phyloP scores from a whole-genome alignment of 805 yeast genomes.

The Candida andamanensis region DNA sequence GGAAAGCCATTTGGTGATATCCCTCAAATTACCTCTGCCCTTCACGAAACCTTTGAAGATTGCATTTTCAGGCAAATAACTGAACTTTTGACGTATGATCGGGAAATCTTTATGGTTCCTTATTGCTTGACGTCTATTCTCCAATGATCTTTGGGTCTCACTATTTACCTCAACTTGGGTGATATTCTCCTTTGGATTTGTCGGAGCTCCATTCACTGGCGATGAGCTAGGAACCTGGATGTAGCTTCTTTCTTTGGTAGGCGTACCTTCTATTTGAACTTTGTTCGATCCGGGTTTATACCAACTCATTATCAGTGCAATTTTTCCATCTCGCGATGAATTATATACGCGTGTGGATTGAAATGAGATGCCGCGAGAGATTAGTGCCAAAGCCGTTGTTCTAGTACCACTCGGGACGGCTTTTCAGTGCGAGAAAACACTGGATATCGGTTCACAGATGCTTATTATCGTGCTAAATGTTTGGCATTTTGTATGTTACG shows the following conservation, averaged over 20 bases:
- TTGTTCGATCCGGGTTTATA: constrained; percentile 10
- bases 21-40: constrained; percentile 39
- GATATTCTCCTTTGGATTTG: constrained; percentile 12
- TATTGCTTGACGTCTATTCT: constrained; percentile 31
- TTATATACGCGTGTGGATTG: not conserved
- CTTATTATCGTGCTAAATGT: too few relatives aligned
- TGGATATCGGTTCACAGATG: too few relatives aligned
- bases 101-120: constrained; percentile 37
- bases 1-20: constrained; percentile 33
- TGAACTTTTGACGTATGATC: constrained; percentile 29
- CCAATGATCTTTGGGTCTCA: constrained; percentile 23
- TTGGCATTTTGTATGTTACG: too few relatives aligned
- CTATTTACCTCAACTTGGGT: too few relatives aligned
- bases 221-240: constrained; percentile 40
- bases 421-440: too few relatives aligned
- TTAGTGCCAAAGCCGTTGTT: too few relatives aligned
- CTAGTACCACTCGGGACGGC: too few relatives aligned
- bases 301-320: constrained; percentile 10
- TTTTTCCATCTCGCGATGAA: not conserved
- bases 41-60: constrained; percentile 38
- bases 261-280: constrained; percentile 15
- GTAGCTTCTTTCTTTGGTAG: constrained; percentile 14
- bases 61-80: constrained; percentile 36
- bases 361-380: too few relatives aligned
- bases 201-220: constrained; percentile 21